phyloP scores from a whole-genome alignment of 257 asterid species.

The Solanum lycopersicoides region DNA sequence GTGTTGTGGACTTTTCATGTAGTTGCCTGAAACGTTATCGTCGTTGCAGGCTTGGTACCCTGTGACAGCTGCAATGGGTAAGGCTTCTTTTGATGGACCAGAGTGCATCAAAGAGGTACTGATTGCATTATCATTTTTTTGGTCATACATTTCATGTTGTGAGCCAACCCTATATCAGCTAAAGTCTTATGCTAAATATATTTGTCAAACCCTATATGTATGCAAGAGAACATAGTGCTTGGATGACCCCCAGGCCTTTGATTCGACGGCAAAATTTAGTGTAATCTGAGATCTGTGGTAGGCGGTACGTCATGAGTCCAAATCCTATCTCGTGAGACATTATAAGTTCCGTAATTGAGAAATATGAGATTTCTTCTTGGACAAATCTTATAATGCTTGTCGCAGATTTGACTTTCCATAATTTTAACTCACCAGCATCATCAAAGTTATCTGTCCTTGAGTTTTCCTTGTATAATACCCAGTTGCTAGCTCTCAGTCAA shows the following conservation, averaged over 20 bases:
- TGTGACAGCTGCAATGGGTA: conserved; percentile 85
- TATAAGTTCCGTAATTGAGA: background rate
- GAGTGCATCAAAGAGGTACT: conserved; percentile 87
- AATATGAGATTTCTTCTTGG: background rate
- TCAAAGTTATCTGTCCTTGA: background rate
- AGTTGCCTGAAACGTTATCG: background rate
- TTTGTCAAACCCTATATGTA: background rate
- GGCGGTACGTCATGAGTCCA: background rate
- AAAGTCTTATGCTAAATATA: background rate
- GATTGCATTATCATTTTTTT: background rate
- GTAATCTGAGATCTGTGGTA: background rate
- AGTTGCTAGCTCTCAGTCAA: background rate
- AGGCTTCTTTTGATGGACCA: conserved; percentile 73
- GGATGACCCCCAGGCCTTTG: background rate
- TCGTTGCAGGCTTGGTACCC: conserved; percentile 75
- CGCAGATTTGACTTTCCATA: background rate
- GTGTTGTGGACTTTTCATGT: background rate
- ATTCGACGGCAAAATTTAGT: background rate
- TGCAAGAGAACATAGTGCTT: background rate
- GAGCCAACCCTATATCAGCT: background rate
- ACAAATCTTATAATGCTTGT: background rate
- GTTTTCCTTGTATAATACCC: background rate
- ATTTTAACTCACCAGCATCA: background rate
- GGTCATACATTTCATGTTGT: background rate
- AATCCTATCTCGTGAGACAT: background rate